Evolutionary conservation across 495 filamentous ascomycete genomes (phyloP), one percentile per base, ranked within the genome.

Genomic region (Amorphotheca resinae): DNA sequence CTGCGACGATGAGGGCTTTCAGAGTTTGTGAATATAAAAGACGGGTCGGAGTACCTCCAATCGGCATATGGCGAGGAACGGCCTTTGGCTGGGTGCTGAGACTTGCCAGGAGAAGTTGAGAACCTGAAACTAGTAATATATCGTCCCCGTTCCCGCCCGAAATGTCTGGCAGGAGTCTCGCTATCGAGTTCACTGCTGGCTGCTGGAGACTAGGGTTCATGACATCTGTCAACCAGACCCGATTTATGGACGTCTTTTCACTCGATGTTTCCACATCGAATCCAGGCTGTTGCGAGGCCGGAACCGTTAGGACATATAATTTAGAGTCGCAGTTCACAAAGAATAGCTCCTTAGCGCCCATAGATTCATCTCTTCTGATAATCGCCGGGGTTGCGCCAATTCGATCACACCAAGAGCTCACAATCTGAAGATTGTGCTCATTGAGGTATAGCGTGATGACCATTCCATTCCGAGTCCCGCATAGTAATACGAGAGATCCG

Each of bases 21-120:
- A 76, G 60, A 22, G 49, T 50, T 9, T 63, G 58, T 2, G 69
- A 74, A 52, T 75, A 79, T 9, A 78, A 43, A 0, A 80, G 48
- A 30, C 67, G 70, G 4, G 59, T 60, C 11, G 76, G 76, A 1
- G 70, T 71, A 2, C 69, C 68, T 8, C 45, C 42, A 4, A 76
- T 50, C 0, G 56, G 56, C 1, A 78, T 57, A 33, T 63, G 63
- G 5, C 78, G 65, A 11, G 73, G 72, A 6, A 79, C 65, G 0
- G 67, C 59, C 34, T 68, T 67, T 6, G 64, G 59, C 4, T 55
- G 53, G 9, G 57, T 51, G 34, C 71, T 62, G 16, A 80, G 42
- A n/a, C 67, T 61, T 12, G 68, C 62, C 11, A 79, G 51, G 20
- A 76, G 49, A 2, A 78, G 49, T 18, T 64, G 63, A n/a, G 62